phyloP scores from a whole-genome alignment of 2,329 filamentous ascomycete species.

The Phialophora expanda region DNA sequence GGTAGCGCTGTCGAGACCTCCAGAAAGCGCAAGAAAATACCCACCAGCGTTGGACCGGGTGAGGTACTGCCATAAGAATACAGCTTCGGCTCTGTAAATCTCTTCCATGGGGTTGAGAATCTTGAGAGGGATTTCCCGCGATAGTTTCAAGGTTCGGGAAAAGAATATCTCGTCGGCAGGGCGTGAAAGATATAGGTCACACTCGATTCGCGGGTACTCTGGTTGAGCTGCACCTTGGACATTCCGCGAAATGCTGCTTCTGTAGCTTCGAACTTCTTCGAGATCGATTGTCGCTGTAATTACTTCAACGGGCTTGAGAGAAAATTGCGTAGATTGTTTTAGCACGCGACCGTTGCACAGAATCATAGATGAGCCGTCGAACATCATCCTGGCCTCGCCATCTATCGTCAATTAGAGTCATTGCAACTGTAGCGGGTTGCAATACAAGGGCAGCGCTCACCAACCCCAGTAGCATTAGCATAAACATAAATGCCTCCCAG shows the following conservation, averaged over 20 bases:
- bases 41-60: conserved; percentile 46
- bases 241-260: conserved; percentile 47
- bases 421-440: not conserved
- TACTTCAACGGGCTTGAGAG: conserved; percentile 63
- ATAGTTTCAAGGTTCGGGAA: conserved; percentile 47
- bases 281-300: conserved; percentile 70
- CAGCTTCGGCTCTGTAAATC: conserved; percentile 59
- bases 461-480: conserved; percentile 59
- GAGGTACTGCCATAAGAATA: conserved; percentile 53
- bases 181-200: conserved; percentile 46
- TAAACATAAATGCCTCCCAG: conserved; percentile 61
- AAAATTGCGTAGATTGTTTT: conserved; percentile 31
- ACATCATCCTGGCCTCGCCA: conserved; percentile 34
- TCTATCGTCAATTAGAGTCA: conserved; percentile 7
- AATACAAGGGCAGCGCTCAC: not conserved
- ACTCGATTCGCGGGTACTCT: conserved; percentile 55
- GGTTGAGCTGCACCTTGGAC: conserved; percentile 46
- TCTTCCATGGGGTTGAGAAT: conserved; percentile 70
- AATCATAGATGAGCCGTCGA: conserved; percentile 38
- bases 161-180: conserved; percentile 43
- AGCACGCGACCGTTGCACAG: conserved; percentile 40
- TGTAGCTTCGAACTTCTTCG: conserved; percentile 69
- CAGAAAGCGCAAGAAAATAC: conserved; percentile 49
- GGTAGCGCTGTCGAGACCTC: conserved; percentile 50
- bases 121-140: conserved; percentile 53